These are phyloP conservation scores for Nigrospora oryzae DNA, from an alignment of 2,329 filamentous ascomycete species.

Conservation along the genomic window DNA sequence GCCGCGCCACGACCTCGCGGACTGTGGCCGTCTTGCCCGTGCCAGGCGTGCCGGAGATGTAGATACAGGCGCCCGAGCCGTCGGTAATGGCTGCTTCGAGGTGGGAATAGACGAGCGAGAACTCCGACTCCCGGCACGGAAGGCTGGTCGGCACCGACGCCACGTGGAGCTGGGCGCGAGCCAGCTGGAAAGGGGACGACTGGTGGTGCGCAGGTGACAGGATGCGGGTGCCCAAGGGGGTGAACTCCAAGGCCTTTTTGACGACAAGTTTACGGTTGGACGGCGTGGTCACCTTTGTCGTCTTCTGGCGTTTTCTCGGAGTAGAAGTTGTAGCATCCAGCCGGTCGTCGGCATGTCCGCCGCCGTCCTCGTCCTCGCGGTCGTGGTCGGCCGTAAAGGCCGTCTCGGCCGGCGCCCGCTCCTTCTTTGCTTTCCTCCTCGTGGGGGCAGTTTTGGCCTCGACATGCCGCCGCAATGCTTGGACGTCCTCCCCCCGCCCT, in stretches of 20 bases:
- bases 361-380: conserved; percentile 16
- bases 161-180: conserved; percentile 82
- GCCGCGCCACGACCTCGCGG: conserved; percentile 80
- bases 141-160: conserved; percentile 84
- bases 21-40: conserved; percentile 98
- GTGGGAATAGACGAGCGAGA: conserved; percentile 84
- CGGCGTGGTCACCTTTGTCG: conserved; percentile 31
- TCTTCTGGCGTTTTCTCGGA: conserved; percentile 48
- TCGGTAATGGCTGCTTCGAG: conserved; percentile 91
- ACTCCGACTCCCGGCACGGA: conserved; percentile 87
- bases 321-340: conserved; percentile 24
- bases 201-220: conserved; percentile 68
- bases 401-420: conserved; percentile 10
- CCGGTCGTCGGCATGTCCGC: conserved; percentile 23
- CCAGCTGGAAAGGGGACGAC: conserved; percentile 84
- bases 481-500: conserved; percentile 57
- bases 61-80: conserved; percentile 91
- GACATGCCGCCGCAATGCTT: conserved; percentile 57
- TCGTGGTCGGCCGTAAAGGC: conserved; percentile 20
- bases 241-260: conserved; percentile 90
- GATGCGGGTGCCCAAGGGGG: conserved; percentile 80
- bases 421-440: conserved; percentile 33
- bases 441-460: conserved; percentile 66
- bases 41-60: conserved; percentile 96
- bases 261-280: conserved; percentile 50